These are phyloP conservation scores for Inonotus obliquus DNA, from an alignment of 1,284 basidiomycete species.

Conservation along the genomic window DNA sequence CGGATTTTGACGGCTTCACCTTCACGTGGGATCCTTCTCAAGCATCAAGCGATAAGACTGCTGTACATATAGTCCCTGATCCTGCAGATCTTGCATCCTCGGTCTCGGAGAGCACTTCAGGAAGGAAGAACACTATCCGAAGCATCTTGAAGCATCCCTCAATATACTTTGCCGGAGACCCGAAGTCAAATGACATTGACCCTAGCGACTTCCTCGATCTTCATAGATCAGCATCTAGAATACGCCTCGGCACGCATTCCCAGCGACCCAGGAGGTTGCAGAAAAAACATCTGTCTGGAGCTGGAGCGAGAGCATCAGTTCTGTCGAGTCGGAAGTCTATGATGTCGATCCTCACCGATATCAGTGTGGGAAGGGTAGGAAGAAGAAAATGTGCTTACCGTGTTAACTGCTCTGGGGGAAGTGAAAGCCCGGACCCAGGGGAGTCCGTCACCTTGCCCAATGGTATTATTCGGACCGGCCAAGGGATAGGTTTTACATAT, in stretches of 20 bases:
- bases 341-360: slow-evolving; percentile 11
- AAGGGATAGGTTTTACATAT: slow-evolving; percentile 17
- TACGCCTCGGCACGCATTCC: background rate
- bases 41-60: background rate
- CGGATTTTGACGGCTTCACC: slow-evolving; percentile 12
- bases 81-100: background rate
- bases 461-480: slow-evolving; percentile 13
- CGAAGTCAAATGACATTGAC: background rate
- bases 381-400: background rate
- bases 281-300: slow-evolving; percentile 8
- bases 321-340: slow-evolving; percentile 13
- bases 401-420: background rate
- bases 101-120: background rate
- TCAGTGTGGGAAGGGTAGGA: background rate
- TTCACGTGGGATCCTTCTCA: slow-evolving; percentile 10
- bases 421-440: slow-evolving; percentile 4
- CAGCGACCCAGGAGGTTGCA: slow-evolving; percentile 9
- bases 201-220: slow-evolving; percentile 7
- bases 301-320: background rate
- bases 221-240: background rate
- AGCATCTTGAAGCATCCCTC: slow-evolving; percentile 17
- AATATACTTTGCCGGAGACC: slow-evolving; percentile 7
- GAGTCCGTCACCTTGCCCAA: slow-evolving; percentile 10
- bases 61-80: background rate
- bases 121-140: slow-evolving; percentile 3